A percentile compares a stretch with the other conserved stretches of the same genome.
phyloP scores from a whole-genome alignment of 1,139 yeast genomes.

The Debaryomyces subglobosus region DNA sequence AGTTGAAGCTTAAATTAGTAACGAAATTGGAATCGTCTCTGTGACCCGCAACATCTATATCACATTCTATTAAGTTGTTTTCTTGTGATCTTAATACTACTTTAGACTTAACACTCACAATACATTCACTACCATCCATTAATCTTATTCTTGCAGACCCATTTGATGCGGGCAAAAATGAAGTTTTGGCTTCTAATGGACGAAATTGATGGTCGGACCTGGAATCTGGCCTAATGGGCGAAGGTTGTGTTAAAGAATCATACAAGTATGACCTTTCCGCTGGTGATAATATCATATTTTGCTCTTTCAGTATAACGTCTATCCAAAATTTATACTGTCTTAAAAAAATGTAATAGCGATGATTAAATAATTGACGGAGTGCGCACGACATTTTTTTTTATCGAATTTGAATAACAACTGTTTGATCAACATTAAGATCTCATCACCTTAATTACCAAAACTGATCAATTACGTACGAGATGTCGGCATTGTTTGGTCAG shows the following conservation, averaged over 20 bases:
- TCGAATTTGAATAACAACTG: background rate
- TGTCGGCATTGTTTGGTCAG: conserved; percentile 15
- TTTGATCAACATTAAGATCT: background rate
- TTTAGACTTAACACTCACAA: conserved; percentile 84
- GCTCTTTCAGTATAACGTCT: background rate
- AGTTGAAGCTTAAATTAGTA: conserved; percentile 56
- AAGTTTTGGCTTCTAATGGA: conserved; percentile 81
- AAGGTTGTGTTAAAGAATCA: conserved; percentile 65
- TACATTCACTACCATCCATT: conserved; percentile 90
- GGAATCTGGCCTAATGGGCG: conserved; percentile 83
- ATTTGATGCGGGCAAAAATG: conserved; percentile 82
- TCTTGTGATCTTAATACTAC: conserved; percentile 61
- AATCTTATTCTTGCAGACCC: conserved; percentile 89
- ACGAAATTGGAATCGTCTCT: conserved; percentile 72
- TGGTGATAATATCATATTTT: conserved; percentile 68
- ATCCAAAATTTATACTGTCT: background rate
- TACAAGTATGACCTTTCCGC: conserved; percentile 83
- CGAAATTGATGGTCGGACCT: conserved; percentile 73
- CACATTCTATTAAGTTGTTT: conserved; percentile 63
- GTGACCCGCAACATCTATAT: conserved; percentile 72
- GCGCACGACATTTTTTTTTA: background rate
- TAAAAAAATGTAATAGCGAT: background rate
- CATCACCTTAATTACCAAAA: background rate
- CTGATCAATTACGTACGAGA: conserved; percentile 2
- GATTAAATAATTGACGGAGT: background rate